Conservation (phyloP, 257 asterid genomes). For the Penstemon newberryi region DNA sequence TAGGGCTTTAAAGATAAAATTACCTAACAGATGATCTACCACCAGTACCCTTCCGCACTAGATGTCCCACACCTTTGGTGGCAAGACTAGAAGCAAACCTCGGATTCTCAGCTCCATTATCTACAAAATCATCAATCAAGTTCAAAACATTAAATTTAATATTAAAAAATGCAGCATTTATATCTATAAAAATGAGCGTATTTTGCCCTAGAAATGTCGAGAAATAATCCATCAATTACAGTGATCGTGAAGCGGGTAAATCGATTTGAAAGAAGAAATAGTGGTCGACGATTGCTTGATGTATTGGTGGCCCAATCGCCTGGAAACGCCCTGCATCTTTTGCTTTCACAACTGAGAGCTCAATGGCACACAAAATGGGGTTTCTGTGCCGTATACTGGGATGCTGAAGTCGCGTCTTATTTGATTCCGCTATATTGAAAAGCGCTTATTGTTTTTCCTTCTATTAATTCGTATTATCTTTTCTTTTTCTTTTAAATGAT, state of each 20-base stretch:
- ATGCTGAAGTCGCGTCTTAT: too few species aligned
- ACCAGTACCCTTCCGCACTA: slow-evolving; percentile 95
- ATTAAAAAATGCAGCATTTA: neutral
- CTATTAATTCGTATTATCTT: too few species aligned
- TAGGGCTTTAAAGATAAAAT: slow-evolving; percentile 22
- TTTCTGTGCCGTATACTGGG: too few species aligned
- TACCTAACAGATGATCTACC: slow-evolving; percentile 99
- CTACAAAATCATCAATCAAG: slow-evolving; percentile 39
- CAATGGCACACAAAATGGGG: neutral
- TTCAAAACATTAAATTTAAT: neutral
- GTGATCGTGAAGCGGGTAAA: slow-evolving; percentile 42
- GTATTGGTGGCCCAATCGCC: slow-evolving; percentile 48
- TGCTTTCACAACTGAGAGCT: slow-evolving; percentile 23
- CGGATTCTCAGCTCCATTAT: slow-evolving; percentile 56
- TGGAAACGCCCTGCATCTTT: slow-evolving; percentile 56
- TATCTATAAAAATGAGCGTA: slow-evolving; percentile 1
- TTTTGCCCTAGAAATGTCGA: slow-evolving; percentile 31
- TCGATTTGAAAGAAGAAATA: slow-evolving; percentile 38
- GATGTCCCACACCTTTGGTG: slow-evolving; percentile 78
- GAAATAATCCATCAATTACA: slow-evolving; percentile 38
- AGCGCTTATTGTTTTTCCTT: too few species aligned
- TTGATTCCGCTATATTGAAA: too few species aligned
- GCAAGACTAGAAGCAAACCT: slow-evolving; percentile 67
- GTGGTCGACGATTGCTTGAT: slow-evolving; percentile 35
- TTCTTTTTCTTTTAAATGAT: too few species aligned